Base-by-base conservation (phyloP, 139 green algal species). In the Picochlorum sp. region DNA sequence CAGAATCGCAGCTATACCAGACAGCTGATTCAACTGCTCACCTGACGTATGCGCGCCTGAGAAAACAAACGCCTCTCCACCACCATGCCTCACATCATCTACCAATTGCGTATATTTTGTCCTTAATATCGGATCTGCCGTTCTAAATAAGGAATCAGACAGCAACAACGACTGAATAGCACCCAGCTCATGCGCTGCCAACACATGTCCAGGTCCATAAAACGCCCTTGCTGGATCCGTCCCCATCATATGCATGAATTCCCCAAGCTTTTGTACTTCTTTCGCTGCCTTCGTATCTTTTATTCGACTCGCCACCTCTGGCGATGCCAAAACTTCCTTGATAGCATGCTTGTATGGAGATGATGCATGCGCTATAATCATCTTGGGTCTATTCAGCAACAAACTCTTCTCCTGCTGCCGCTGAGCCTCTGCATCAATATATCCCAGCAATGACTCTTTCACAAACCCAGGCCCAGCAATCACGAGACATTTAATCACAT, bases 391-490 rank as follows among this genome's bases (percentile, higher is more conserved):
- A 82, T 94, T 90, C 55, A 85, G 73, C 10, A 92, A 81, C 57
- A 92, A 69, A 21, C 68, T 16, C 57, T 44, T 49, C 3, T 38
- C 59, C 57, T 77, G 65, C 3, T 59, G 34, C 23, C 74, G 38
- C 60, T 78, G 72, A 23, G 64, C 70, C 31, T 79, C 63, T 67
- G 45, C 66, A 4, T 88, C 74, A 58, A 98, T 60, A 65, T 83
- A 90, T 66, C 84, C 71, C 23, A 79, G 78, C 65, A 97, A 88
- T 55, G 76, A 55, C 62, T 98, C 92, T 76, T 98, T 97, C 13
- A 82, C 81, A 72, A 98, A 98, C 8, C 92, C 92, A 8, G 92
- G 92, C 3, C 90, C 91, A 20, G 92, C 92, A 18, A 98, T 87
- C 11, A 98, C 83, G 15, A 98, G 75, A 70, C 92, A 98, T 57